Conservation (phyloP, 1,139 yeast genomes). For the Geotrichum bryndzae region DNA sequence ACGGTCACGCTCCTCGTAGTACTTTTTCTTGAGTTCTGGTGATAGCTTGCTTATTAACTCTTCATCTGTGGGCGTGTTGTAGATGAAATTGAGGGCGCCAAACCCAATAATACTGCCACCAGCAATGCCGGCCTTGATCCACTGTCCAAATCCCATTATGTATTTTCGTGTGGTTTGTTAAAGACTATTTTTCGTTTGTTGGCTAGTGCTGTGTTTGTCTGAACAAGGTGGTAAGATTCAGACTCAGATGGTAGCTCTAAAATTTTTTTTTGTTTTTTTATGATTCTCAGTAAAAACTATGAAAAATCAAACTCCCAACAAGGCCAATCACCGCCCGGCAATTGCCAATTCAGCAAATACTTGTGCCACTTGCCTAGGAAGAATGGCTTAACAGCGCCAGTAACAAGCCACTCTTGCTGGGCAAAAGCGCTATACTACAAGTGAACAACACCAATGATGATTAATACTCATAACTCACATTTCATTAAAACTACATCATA, state of each 20-base stretch:
- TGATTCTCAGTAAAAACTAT: background rate
- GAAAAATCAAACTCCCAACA: background rate
- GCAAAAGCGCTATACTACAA: background rate
- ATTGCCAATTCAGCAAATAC: background rate
- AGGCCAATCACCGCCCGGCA: background rate
- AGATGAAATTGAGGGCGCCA: constrained; percentile 62
- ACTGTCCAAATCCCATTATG: constrained; percentile 37
- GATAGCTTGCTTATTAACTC: constrained; percentile 65
- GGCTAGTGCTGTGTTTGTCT: background rate
- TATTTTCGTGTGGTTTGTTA: background rate
- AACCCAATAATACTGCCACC: constrained; percentile 59
- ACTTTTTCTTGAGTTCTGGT: constrained; percentile 75
- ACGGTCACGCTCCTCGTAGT: constrained; percentile 55
- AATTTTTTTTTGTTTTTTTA: background rate
- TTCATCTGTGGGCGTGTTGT: constrained; percentile 80
- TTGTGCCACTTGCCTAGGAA: background rate
- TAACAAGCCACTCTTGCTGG: background rate
- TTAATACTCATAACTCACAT: background rate
- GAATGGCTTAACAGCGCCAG: background rate
- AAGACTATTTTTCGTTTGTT: background rate
- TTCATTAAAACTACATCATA: constrained; percentile 1
- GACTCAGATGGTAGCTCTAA: background rate
- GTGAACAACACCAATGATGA: background rate
- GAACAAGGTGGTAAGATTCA: background rate
- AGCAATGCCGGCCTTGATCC: constrained; percentile 53